Evolutionary conservation across 2,329 filamentous ascomycete genomes (phyloP), one percentile per base, ranked within the genome.

Genomic region (Basipetospora chlamydospora): DNA sequence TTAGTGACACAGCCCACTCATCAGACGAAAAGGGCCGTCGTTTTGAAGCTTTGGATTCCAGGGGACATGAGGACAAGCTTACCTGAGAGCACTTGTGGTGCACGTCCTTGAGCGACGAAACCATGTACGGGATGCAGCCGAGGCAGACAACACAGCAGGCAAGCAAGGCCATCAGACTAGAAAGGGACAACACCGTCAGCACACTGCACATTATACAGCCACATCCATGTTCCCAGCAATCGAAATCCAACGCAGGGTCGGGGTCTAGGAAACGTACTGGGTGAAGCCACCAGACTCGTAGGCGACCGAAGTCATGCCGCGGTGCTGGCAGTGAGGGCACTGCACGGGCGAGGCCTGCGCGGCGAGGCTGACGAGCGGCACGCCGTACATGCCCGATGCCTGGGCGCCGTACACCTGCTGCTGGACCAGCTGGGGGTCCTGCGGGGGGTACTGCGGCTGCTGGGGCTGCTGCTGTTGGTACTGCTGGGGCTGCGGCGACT

Each of bases 101-200:
- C 11, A 42, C 44, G 25, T 49, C 47, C 35, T 49, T 49, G 4
- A 49, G 26, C 1, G 40, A 39, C 0, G 37, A 37, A 6, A 48
- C 41, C 13, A 46, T 36, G 32, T 49, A 49, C 0, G 47, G 47
- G 26, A 49, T 44, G 22, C 46, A 49, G 2, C 47, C 46, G 9
- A 47, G 39, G 16, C 43, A 46, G 20, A 39, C 41, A 13, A 48
- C 35, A 22, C 39, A 47, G 25, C 46, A 49, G 6, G 40, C 38
- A 5, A 49, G 15, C 4, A 43, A 42, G 6, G 42, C 47, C 15
- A 48, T 40, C 13, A 40, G 25, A 38, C 35, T 37, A 28, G 28
- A 31, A 37, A 26, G n/a, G n/a, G 22, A 5, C 15, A 17, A 20
- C 20, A 8, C 17, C 13, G 26, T 26, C 21, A 25, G 26, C 5